A percentile compares a stretch with the other conserved stretches of the same genome.
phyloP scores from a whole-genome alignment of 164 flowering plant genomes.

The Piper longum region DNA sequence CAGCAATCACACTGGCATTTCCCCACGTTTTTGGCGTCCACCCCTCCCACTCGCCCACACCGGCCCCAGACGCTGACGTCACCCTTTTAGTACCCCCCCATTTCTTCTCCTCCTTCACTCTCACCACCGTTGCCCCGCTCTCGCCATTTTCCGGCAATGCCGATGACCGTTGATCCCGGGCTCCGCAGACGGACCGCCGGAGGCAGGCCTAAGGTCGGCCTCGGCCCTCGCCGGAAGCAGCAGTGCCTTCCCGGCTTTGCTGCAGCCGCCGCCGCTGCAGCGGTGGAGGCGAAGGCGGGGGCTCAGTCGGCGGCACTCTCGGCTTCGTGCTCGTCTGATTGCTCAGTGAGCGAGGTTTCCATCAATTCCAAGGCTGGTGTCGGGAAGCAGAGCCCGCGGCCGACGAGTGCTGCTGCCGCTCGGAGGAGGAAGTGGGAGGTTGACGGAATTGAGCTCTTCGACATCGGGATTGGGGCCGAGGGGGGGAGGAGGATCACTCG shows the following conservation, averaged over 20 bases:
- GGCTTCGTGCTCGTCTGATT: constrained; percentile 19
- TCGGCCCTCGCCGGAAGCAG: background rate
- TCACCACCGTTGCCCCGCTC: too few relatives aligned
- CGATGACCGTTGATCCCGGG: background rate
- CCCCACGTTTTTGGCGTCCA: too few relatives aligned
- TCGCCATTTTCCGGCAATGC: background rate
- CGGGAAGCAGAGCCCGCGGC: constrained; percentile 4
- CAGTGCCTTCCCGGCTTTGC: background rate
- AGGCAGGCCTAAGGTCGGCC: background rate
- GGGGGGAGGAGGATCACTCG: constrained; percentile 25
- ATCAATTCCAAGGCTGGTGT: constrained; percentile 24
- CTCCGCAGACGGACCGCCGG: background rate
- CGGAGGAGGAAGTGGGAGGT: constrained; percentile 10
- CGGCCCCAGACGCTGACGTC: too few relatives aligned
- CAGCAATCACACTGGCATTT: too few relatives aligned
- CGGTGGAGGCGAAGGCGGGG: background rate
- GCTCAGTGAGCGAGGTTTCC: constrained; percentile 23
- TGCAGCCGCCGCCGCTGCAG: background rate
- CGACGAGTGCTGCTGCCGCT: background rate
- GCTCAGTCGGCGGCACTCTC: background rate
- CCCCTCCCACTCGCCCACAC: too few relatives aligned
- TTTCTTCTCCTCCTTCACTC: too few relatives aligned
- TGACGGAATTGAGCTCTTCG: constrained; percentile 8
- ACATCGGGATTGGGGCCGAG: constrained; percentile 2
- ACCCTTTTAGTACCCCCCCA: too few relatives aligned